Evolutionary conservation across 306 rosid species (phyloP).

Genomic region (Citrullus mucosospermus): DNA sequence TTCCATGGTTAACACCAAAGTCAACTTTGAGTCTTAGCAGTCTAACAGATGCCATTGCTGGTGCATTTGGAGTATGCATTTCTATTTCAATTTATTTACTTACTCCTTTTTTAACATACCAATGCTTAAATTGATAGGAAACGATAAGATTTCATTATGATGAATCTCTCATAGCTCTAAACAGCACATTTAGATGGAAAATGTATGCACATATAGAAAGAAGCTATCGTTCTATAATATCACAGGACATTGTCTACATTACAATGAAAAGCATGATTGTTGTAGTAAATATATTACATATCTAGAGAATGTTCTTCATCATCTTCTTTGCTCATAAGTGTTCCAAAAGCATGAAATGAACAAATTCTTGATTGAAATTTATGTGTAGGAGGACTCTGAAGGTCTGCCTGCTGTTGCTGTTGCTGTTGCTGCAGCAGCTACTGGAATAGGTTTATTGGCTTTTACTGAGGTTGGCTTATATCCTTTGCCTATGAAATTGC

Average conservation of each 20-base stretch:
- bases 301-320: background rate
- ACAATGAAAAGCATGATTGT: background rate
- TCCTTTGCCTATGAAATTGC: background rate
- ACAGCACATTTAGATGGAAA: background rate
- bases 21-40: constrained; percentile 39
- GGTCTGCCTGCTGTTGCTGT: constrained; percentile 42
- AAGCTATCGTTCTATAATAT: background rate
- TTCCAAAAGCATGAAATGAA: background rate
- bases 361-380: constrained; percentile 8
- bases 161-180: background rate
- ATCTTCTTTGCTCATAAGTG: background rate
- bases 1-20: constrained; percentile 67
- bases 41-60: constrained; percentile 48
- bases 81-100: constrained; percentile 6
- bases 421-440: constrained; percentile 59
- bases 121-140: background rate
- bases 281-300: background rate
- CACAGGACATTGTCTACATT: background rate
- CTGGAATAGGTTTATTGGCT: constrained; percentile 58
- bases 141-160: too few relatives aligned
- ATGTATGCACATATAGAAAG: background rate
- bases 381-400: constrained; percentile 53
- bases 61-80: constrained; percentile 65
- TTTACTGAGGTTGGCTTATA: constrained; percentile 50
- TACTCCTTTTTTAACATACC: background rate